These are phyloP conservation scores for Amesomyces nigricolor DNA, from an alignment of 2,329 filamentous ascomycete species.

Conservation along the genomic window DNA sequence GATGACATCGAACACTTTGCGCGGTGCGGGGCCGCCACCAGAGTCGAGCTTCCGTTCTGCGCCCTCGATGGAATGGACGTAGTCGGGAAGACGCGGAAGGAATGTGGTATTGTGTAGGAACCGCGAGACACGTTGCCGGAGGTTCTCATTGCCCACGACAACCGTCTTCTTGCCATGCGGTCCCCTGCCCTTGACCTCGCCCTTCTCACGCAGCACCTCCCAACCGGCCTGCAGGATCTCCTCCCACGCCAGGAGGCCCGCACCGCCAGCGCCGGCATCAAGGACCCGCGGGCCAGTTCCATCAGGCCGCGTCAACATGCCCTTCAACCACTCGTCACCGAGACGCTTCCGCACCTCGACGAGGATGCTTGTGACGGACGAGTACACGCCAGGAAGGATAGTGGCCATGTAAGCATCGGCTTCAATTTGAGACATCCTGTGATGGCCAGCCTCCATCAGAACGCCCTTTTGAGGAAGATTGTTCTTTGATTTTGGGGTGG, in stretches of 20 bases:
- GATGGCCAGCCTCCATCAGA: conserved; percentile 56
- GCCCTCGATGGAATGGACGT: conserved; percentile 60
- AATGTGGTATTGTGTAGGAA: conserved; percentile 88
- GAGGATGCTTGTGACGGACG: conserved; percentile 59
- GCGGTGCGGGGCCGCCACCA: conserved; percentile 47
- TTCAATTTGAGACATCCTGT: conserved; percentile 67
- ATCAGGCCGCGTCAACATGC: conserved; percentile 54
- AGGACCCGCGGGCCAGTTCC: conserved; percentile 57
- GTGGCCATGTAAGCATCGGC: conserved; percentile 66
- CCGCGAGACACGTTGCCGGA: conserved; percentile 68
- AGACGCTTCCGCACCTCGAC: conserved; percentile 70
- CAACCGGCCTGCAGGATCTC: conserved; percentile 78
- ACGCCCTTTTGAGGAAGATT: conserved; percentile 59
- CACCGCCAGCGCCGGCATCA: conserved; percentile 70
- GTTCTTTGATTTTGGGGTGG: conserved; percentile 56
- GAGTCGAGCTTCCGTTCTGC: conserved; percentile 52
- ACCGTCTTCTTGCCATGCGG: conserved; percentile 73
- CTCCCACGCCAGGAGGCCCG: conserved; percentile 68
- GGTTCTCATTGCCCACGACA: conserved; percentile 65
- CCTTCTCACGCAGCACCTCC: conserved; percentile 57
- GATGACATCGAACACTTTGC: conserved; percentile 84
- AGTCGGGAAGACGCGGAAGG: conserved; percentile 84
- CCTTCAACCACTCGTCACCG: conserved; percentile 64
- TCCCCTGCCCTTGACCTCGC: conserved; percentile 36
- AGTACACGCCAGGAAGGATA: conserved; percentile 65